Conservation (phyloP, 148 eudicot species). For the Drosera capensis region DNA sequence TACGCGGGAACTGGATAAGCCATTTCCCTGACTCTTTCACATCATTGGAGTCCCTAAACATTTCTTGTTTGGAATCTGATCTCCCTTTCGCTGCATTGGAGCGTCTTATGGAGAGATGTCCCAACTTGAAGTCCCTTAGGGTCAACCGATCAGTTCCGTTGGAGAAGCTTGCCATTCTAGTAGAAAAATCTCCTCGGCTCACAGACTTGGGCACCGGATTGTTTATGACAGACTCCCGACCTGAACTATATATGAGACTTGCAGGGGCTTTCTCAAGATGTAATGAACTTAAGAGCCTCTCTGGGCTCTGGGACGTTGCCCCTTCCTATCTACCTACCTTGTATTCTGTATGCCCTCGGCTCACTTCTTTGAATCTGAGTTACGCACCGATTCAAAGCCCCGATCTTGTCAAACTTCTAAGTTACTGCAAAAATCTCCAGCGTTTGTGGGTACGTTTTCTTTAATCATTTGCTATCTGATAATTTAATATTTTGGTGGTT, state of each 20-base stretch:
- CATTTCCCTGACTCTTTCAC: slow-evolving; percentile 74
- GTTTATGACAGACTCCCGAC: slow-evolving; percentile 33
- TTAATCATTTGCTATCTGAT: too few relatives aligned
- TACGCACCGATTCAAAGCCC: slow-evolving; percentile 47
- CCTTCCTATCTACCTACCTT: slow-evolving; percentile 50
- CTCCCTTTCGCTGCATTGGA: slow-evolving; percentile 48
- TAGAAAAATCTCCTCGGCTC: slow-evolving; percentile 49
- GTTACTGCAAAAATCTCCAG: slow-evolving; percentile 44
- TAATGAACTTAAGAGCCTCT: slow-evolving; percentile 42
- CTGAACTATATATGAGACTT: slow-evolving; percentile 33
- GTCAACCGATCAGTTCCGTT: slow-evolving; percentile 52
- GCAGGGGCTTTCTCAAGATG: slow-evolving; percentile 37
- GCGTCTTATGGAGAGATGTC: slow-evolving; percentile 56
- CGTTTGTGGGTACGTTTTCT: slow-evolving; percentile 47
- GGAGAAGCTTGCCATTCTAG: slow-evolving; percentile 43
- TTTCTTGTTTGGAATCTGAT: slow-evolving; percentile 75
- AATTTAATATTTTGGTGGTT: too few relatives aligned
- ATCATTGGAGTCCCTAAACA: slow-evolving; percentile 66
- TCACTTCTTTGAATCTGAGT: slow-evolving; percentile 58
- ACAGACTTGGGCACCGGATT: slow-evolving; percentile 59
- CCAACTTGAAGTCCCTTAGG: slow-evolving; percentile 40
- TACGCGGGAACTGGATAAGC: slow-evolving; percentile 74
- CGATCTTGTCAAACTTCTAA: slow-evolving; percentile 40
- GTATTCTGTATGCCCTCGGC: slow-evolving; percentile 33
- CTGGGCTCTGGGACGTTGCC: slow-evolving; percentile 68